These are phyloP conservation scores for Effrenium voratum DNA, from an alignment of 73 alveolate species.

Conservation along the genomic window DNA sequence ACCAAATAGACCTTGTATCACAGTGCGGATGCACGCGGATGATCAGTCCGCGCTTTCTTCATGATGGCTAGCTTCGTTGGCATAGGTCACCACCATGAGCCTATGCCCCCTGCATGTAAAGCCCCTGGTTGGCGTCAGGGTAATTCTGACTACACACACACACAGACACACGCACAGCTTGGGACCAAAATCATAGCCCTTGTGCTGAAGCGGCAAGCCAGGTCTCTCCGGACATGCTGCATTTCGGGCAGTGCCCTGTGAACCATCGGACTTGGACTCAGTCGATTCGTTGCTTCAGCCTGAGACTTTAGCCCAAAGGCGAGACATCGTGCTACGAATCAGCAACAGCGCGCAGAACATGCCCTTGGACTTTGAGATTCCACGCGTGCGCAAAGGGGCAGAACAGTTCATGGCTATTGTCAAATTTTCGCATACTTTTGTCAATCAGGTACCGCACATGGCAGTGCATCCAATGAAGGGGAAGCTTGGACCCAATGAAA, in stretches of 20 bases:
- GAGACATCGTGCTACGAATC: constrained; percentile 67
- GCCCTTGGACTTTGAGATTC: constrained; percentile 84
- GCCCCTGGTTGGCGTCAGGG: too few relatives aligned
- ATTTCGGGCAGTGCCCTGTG: constrained; percentile 92
- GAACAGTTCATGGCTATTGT: background rate
- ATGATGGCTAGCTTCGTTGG: too few relatives aligned
- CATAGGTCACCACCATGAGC: too few relatives aligned
- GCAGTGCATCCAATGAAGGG: constrained; percentile 78
- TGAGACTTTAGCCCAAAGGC: background rate
- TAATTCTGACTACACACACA: too few relatives aligned
- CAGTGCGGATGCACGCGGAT: too few relatives aligned
- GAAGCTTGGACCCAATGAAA: constrained; percentile 64
- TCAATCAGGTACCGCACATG: constrained; percentile 47
- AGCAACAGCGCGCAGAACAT: constrained; percentile 50
- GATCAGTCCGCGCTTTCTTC: too few relatives aligned
- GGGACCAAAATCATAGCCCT: too few relatives aligned
- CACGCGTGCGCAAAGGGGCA: constrained; percentile 28
- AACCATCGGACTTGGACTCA: constrained; percentile 50
- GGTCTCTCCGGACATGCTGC: constrained; percentile 89
- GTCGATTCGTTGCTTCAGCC: background rate
- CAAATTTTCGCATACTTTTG: background rate
- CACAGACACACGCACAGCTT: too few relatives aligned
- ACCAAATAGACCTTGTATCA: too few relatives aligned
- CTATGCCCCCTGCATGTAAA: too few relatives aligned
- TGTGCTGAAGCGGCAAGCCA: background rate